Conservation (phyloP, 371 early-diverging fungal species). For the Mucor lusitanicus region DNA sequence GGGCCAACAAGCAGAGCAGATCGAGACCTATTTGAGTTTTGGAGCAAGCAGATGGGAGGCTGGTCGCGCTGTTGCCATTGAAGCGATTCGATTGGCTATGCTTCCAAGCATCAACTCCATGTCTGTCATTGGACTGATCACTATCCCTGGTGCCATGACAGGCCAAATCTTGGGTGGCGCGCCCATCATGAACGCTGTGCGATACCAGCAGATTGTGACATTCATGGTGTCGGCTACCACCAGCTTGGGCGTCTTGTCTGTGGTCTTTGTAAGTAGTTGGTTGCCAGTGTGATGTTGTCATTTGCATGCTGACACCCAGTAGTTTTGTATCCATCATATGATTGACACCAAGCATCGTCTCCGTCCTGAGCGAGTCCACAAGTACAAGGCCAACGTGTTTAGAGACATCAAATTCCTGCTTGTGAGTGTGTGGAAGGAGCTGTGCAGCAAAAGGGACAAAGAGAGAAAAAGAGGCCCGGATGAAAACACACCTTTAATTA, state of each 20-base stretch:
- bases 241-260: constrained; percentile 50
- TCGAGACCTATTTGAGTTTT: constrained; percentile 75
- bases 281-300: background rate
- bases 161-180: constrained; percentile 89
- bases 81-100: constrained; percentile 76
- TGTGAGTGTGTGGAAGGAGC: constrained; percentile 1
- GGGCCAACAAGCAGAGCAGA: constrained; percentile 67
- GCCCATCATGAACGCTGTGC: constrained; percentile 75
- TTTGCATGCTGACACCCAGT: background rate
- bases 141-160: constrained; percentile 92
- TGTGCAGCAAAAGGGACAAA: background rate
- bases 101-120: constrained; percentile 84
- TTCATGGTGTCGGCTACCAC: constrained; percentile 81
- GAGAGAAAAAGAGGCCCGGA: background rate
- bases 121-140: constrained; percentile 85
- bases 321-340: constrained; percentile 59
- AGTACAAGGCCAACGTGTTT: constrained; percentile 24
- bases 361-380: constrained; percentile 54
- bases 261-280: constrained; percentile 53
- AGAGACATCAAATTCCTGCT: constrained; percentile 20
- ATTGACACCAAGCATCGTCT: constrained; percentile 63
- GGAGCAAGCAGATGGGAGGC: constrained; percentile 91
- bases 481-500: constrained; percentile 8
- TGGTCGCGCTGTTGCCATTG: constrained; percentile 67
- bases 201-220: constrained; percentile 83